Evolutionary conservation across 1,139 yeast genomes (phyloP), one percentile per base, ranked within the genome.

Genomic region (Magnusiomyces paraingens): DNA sequence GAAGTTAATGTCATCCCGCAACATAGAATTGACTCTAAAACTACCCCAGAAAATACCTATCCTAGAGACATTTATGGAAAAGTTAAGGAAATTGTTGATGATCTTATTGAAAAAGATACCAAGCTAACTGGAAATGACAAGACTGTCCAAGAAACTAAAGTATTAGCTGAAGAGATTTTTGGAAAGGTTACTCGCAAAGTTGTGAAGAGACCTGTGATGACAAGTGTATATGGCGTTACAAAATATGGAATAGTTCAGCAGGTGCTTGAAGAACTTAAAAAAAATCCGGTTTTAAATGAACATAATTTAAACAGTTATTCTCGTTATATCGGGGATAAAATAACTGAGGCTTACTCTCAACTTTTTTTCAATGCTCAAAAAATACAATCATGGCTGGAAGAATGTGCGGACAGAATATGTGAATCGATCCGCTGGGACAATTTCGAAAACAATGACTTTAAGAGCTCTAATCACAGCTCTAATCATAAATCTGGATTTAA

Each of bases 151-250:
- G 47, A 44, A n/a, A n/a, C 15, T 36, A 36, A 36, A 47, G n/a
- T n/a, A 3, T 4, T 36, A n/a, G 17, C 17, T 11, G 12, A 36
- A 4, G 72, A 73, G 54, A 70, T 83, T 49, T 73, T 78, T 58
- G 85, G 83, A 52, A 78, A 80, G 62, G 79, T 91, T 55, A 77
- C 82, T 20, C 79, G 98, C 62, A 87, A 87, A 66, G 83, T 89
- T 49, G 95, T 90, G 47, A 91, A 91, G 66, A 96, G 89, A 69
- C 88, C 98, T 0, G 97, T 91, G 17, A 91, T 91, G 97, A 91
- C 97, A 0, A 89, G 87, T 63, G 97, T 91, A 46, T 91, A 91
- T 67, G 98, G 98, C 61, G 98, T 89, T 22, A 91, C 96, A 0
- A 84, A 78, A 65, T 80, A 85, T 59, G 97, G 96, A 17, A 96